Conservation (phyloP, 495 filamentous ascomycete genomes). For the Podospora didyma region DNA sequence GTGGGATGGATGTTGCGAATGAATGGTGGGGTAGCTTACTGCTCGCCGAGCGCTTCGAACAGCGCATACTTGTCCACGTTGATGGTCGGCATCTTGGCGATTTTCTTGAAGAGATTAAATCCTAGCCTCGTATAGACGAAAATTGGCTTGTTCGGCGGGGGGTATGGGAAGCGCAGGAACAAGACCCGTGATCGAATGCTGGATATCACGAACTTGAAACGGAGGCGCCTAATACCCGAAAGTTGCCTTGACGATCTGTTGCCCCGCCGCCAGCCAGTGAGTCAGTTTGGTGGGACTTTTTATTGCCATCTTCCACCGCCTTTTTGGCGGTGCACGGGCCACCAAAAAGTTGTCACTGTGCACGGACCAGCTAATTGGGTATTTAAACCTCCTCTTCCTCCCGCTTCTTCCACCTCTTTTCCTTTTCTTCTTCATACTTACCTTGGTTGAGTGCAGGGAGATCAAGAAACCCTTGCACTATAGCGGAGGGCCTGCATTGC, state of each 20-base stretch:
- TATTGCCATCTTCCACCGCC: constrained; percentile 22
- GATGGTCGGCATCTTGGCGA: constrained; percentile 75
- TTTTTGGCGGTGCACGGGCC: not conserved
- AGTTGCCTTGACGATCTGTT: not conserved
- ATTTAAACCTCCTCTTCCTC: not conserved
- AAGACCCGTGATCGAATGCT: constrained; percentile 8
- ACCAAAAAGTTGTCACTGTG: not conserved
- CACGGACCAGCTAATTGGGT: constrained; percentile 11
- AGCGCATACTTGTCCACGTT: constrained; percentile 91
- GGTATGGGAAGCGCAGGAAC: constrained; percentile 2
- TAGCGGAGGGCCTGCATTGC: constrained; percentile 11
- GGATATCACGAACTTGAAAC: constrained; percentile 14
- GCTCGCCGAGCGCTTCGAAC: constrained; percentile 83
- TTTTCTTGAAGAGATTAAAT: not conserved
- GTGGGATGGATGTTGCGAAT: not conserved
- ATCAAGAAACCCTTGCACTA: constrained; percentile 12
- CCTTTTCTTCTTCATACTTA: constrained; percentile 29
- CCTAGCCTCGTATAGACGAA: not conserved
- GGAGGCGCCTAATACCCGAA: constrained; percentile 11
- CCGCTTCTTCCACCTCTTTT: constrained; percentile 9
- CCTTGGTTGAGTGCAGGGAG: constrained; percentile 18
- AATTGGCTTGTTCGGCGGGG: constrained; percentile 16
- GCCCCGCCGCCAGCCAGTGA: constrained; percentile 21
- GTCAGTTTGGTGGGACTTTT: constrained; percentile 29
- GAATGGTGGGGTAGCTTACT: constrained; percentile 51